Evolutionary conservation across 1,139 yeast genomes (phyloP), one percentile per base, ranked within the genome.

Genomic region (Tardiomyces depauwii): DNA sequence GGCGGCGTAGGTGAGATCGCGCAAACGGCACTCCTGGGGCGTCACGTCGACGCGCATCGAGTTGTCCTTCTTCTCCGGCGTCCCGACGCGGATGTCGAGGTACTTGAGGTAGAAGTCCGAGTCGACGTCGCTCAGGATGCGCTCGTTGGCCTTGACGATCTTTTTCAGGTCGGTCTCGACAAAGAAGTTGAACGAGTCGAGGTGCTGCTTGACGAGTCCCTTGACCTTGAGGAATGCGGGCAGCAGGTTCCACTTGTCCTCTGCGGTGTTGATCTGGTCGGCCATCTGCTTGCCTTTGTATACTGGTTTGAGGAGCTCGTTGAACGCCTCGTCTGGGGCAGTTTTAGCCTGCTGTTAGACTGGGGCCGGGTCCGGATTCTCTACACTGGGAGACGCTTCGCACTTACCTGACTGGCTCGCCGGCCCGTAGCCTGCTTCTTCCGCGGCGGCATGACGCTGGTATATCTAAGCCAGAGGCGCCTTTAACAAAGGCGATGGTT

Each of bases 161-260:
- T 91, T 91, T 66, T 84, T 87, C 64, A 91, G 74, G 61, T 91
- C 99, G 10, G 80, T 81, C 60, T 93, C 97, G 27, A 91, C 95
- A 64, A 91, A 91, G 66, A 86, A 91, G 62, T 91, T 89, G 73
- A 88, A 91, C 16, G 98, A 91, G 61, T 91, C 98, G 60, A 93
- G 71, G 70, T 91, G 98, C 68, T 91, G 99, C 60, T 93, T 91
- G 43, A 91, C 97, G 44, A 91, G 71, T 45, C 99, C 99, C 63
- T 91, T 91, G 42, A 93, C 96, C 61, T 88, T 88, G 51, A 91
- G 70, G 61, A 91, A 91, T 0, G 98, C 98, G 0, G 99, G 99
- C 42, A 91, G 68, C 47, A 91, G 71, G 57, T 91, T 83, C 99
- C 99, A 91, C 66, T 91, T 91, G 65, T 91, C 99, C 59, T 83